Base-by-base conservation (phyloP, 495 filamentous ascomycete species). In the Neurospora discreta region DNA sequence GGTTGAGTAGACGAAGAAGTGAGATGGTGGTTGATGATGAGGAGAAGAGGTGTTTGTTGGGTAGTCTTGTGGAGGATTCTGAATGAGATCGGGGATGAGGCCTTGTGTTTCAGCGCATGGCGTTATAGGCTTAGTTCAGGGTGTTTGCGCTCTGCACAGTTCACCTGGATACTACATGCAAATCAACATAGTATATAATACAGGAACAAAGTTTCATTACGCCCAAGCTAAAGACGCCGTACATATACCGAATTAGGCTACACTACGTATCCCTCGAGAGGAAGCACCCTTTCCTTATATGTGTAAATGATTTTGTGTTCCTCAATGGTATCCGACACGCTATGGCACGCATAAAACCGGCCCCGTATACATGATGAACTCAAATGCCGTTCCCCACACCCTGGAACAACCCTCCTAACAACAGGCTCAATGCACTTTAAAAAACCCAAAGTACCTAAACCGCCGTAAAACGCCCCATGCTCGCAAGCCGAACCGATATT, bases 1-100 rank as follows among this genome's bases (percentile, higher is more conserved):
- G 52, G 52, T 65, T 65, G 52, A 13, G 1, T 30, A 65, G 52
- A 40, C 65, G 41, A 36, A 71, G 52, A 18, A 70, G 68, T 44
- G 76, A 60, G 23, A 67, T 70, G 43, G 70, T 42, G 18, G 71
- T 65, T 65, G 52, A 39, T n/a, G 75, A 75, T 36, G 78, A 77
- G 46, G 78, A 80, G 70, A 78, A 75, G 70, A 70, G 44, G 30
- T 42, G 72, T 16, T 75, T 78, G 68, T 18, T 78, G 69, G 44
- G 74, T 18, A 8, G 4, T 30, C 5, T 9, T 60, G 7, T 20
- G 23, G 52, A 30, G 52, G 52, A 65, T 3, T 15, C 15, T 9
- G 23, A 65, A 2, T 65, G 7, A 65, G 26, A 15, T 58, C 3
- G 5, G 20, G 23, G 13, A 18, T 16, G 5, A 16, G 23, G 23